Evolutionary conservation across 1,284 basidiomycete genomes (phyloP), one percentile per base, ranked within the genome.

Genomic region (Blastosporella zonata): DNA sequence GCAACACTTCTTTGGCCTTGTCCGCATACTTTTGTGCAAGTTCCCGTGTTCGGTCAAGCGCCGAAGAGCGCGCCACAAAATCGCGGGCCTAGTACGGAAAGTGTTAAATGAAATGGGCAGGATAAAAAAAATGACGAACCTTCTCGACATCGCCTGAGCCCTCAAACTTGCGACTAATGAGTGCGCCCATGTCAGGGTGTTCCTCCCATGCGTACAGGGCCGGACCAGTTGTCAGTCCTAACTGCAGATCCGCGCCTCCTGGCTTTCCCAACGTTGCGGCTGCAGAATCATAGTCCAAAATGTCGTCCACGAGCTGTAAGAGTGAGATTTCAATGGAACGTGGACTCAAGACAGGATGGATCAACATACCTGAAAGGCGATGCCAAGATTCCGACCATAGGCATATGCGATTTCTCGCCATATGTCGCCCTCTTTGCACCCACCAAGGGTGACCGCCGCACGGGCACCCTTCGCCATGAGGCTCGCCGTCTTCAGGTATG

Each of bases 201-300:
- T 97, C 88, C 65, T 97, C 93, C 84, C 94, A 97, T 18, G 97
- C 96, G 62, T 90, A 99, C 2, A 99, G 70, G 0, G 94, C 93
- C 0, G 96, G 97, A 0, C 92, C 96, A 0, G 96, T 99, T 1
- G 96, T 92, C 12, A 98, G 75, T 0, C 96, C 96, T 0, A 98
- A 72, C 49, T 90, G 83, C 22, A 98, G 75, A 67, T 98, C 70
- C 9, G 69, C 69, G 17, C 68, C 68, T 1, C 66, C 69, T 0
- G 70, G 70, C 53, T 72, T 71, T 10, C 70, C 69, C 1, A 71
- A 62, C 1, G 67, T 65, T 2, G 62, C 54, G 2, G 66, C 63
- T 0, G 80, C 70, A 66, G 55, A 83, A 74, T 93, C 89, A 65
- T 95, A 98, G 68, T 99, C 96, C 10, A 99, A 74, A 46, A 96